Evolutionary conservation across 129 eudicot species (phyloP).

Genomic region (Escallonia herrerae): DNA sequence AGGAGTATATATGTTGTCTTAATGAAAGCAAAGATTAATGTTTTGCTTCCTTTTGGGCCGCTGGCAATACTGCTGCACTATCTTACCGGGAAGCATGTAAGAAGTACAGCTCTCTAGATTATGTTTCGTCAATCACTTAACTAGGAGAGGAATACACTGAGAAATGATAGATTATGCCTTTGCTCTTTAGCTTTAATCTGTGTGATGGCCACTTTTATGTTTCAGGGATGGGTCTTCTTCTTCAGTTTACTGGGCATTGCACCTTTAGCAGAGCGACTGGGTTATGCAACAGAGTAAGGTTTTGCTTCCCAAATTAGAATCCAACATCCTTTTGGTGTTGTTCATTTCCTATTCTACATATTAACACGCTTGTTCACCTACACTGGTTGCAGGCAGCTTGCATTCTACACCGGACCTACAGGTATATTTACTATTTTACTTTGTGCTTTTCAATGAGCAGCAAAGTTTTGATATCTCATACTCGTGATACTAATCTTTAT

Average conservation of each 20-base stretch:
- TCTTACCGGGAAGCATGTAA: constrained; percentile 62
- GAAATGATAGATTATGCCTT: constrained; percentile 4
- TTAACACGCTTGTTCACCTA: neutral
- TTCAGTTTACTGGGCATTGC: constrained; percentile 84
- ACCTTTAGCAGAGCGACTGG: constrained; percentile 94
- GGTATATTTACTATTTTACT: constrained; percentile 29
- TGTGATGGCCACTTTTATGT: neutral
- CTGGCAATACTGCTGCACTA: constrained; percentile 77
- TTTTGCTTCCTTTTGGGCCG: constrained; percentile 91
- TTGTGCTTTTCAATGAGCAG: neutral
- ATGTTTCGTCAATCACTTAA: neutral
- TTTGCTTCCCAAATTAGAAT: neutral
- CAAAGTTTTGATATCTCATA: no score
- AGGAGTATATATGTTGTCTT: constrained; percentile 62
- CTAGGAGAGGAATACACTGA: neutral
- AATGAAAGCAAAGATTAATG: constrained; percentile 74
- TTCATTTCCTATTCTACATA: constrained; percentile 4
- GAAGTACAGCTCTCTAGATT: constrained; percentile 7
- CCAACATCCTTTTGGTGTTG: neutral
- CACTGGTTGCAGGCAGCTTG: constrained; percentile 68
- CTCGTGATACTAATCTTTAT: no score
- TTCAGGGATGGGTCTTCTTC: constrained; percentile 89
- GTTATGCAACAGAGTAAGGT: constrained; percentile 88
- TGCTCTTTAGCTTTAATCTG: neutral
- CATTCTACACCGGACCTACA: constrained; percentile 80